Percentiles rank a stretch among this genome's conserved stretches.
Conservation (phyloP, 148 eudicot species). For the Limonium bicolor region DNA sequence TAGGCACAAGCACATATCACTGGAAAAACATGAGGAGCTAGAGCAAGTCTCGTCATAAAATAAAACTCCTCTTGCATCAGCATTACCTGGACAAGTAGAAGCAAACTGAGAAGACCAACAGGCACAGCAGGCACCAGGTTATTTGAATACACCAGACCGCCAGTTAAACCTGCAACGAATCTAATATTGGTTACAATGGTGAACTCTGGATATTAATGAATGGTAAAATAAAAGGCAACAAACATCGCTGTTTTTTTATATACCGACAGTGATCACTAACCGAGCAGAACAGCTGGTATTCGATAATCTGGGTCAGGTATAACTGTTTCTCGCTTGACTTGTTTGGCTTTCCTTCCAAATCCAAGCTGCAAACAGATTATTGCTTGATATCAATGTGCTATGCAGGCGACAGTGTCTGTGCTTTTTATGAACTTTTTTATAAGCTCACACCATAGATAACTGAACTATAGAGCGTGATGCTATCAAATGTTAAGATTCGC, state of each 20-base stretch:
- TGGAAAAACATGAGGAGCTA: no score
- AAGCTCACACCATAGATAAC: no score
- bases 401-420: no score
- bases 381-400: no score
- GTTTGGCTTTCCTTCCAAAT: slow-evolving; percentile 48
- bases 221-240: not conserved
- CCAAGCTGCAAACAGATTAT: slow-evolving; percentile 58
- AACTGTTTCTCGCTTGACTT: slow-evolving; percentile 52
- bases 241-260: no score
- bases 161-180: slow-evolving; percentile 61
- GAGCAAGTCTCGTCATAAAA: not conserved
- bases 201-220: not conserved
- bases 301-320: slow-evolving; percentile 88
- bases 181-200: no score
- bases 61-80: not conserved
- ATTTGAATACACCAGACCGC: slow-evolving; percentile 57
- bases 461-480: no score
- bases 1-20: not conserved
- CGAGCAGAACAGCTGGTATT: slow-evolving; percentile 68
- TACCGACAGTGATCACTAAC: slow-evolving; percentile 33
- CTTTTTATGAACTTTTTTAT: no score
- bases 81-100: slow-evolving; percentile 70
- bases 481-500: no score
- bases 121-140: slow-evolving; percentile 78
- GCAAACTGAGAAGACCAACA: slow-evolving; percentile 83